Evolutionary conservation across 257 asterid genomes (phyloP), one percentile per base, ranked within the genome.

Genomic region (Echites panduratus): DNA sequence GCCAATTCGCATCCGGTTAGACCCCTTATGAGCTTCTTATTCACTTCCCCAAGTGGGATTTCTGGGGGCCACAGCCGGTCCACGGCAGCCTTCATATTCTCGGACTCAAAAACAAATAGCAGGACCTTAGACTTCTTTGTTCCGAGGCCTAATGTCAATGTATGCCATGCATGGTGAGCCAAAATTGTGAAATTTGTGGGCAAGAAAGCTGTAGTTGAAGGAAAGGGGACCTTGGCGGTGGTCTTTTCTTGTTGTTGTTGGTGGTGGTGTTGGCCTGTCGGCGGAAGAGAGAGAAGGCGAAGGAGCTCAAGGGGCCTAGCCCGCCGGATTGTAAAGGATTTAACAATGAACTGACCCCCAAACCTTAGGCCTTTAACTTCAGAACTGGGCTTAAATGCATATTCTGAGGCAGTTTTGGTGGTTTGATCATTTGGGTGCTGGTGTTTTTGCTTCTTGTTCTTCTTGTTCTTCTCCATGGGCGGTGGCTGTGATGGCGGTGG

Each of bases 111-210:
- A 1, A 92, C 99, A 78, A 95, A 95, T 14, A 92, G 63, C 19
- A 89, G 77, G 1, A 92, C 94, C 78, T 92, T 95, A 9, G 99
- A 92, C 67, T 92, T 95, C 85, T 82, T 89, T 19, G 99, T 95
- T 5, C 99, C 98, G 0, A 95, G 88, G 45, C 99, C 98, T 3
- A 95, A 76, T 0, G 99, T 92, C 17, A 95, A 88, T 0, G 99
- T 95, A 79, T 95, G 97, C 98, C 99, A 95, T 8, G 99, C 99
- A 75, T 88, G 95, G 82, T 95, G 99, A 0, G 99, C 99, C 32
- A 95, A 87, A 78, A 95, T 95, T 29, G 99, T 95, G 88, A 95
- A 95, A 75, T 95, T 95, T 19, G 97, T 92, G 9, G 99, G 98
- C 50, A 95, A 72, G 78, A 78, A 95, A 0, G 91, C 90, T 58